These are phyloP conservation scores for Moelleriella libera DNA, from an alignment of 2,329 filamentous ascomycete species.

Conservation along the genomic window DNA sequence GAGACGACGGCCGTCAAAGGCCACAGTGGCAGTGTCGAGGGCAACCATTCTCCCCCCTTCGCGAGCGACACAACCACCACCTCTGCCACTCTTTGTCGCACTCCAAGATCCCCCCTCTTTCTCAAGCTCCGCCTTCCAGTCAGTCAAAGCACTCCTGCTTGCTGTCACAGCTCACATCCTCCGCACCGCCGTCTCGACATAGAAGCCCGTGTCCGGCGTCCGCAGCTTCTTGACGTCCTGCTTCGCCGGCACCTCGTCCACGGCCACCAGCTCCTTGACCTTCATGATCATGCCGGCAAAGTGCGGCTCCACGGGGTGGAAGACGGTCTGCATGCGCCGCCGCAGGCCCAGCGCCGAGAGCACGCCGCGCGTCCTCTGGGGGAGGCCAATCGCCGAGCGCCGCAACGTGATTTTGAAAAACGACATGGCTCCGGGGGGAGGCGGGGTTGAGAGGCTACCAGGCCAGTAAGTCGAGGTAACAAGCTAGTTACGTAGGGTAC, in stretches of 20 bases:
- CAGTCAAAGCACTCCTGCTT: not conserved
- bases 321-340: conserved; percentile 75
- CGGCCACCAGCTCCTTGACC: conserved; percentile 82
- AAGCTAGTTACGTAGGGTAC: no score
- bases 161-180: conserved; percentile 6
- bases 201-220: conserved; percentile 69
- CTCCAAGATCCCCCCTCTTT: no score
- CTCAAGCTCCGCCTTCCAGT: not conserved
- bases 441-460: no score
- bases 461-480: no score
- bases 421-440: conserved; percentile 35
- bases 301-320: conserved; percentile 69
- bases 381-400: conserved; percentile 80
- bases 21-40: no score
- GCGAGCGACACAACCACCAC: no score
- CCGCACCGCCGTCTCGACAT: conserved; percentile 46
- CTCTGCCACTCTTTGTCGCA: no score
- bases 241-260: conserved; percentile 63
- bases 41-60: no score
- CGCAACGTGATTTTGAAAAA: conserved; percentile 88
- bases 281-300: conserved; percentile 85
- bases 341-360: conserved; percentile 75
- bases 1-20: no score
- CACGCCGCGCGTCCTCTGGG: conserved; percentile 63
- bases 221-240: conserved; percentile 56